phyloP scores from a whole-genome alignment of 2,329 filamentous ascomycete genomes.

The Talaromyces amestolkiae region DNA sequence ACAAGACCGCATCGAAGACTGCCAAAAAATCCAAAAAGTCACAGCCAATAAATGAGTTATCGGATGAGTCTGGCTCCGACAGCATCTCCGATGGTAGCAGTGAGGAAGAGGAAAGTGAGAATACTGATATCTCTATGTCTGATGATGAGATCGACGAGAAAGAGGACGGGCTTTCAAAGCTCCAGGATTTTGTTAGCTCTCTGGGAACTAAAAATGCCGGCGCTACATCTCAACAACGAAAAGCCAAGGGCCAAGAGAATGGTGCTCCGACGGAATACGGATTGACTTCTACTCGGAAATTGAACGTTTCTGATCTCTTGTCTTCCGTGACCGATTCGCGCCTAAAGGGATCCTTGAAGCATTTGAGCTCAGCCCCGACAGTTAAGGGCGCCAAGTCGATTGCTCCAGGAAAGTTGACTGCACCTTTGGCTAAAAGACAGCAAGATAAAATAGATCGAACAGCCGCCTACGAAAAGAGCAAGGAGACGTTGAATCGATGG shows the following conservation, averaged over 20 bases:
- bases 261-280: slow-evolving; percentile 61
- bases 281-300: slow-evolving; percentile 60
- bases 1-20: slow-evolving; percentile 30
- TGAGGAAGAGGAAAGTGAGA: slow-evolving; percentile 46
- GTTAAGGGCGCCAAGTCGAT: slow-evolving; percentile 54
- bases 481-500: slow-evolving; percentile 87
- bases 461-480: slow-evolving; percentile 85
- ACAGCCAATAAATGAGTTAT: slow-evolving; percentile 16
- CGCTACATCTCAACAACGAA: slow-evolving; percentile 34
- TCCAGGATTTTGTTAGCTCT: slow-evolving; percentile 67
- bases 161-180: slow-evolving; percentile 57
- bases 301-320: slow-evolving; percentile 73
- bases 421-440: slow-evolving; percentile 78
- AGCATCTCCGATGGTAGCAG: slow-evolving; percentile 33
- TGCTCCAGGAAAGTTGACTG: slow-evolving; percentile 68
- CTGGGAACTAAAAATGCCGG: slow-evolving; percentile 50
- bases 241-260: slow-evolving; percentile 56
- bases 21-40: slow-evolving; percentile 30
- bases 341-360: slow-evolving; percentile 75
- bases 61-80: slow-evolving; percentile 19
- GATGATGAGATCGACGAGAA: slow-evolving; percentile 49
- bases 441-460: slow-evolving; percentile 80
- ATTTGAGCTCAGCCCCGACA: slow-evolving; percentile 50
- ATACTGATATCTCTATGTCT: slow-evolving; percentile 51
- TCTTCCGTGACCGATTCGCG: slow-evolving; percentile 69